Evolutionary conservation across 176 grass and related monocot species (phyloP).

Genomic region (Dendrocalamus sinicus): DNA sequence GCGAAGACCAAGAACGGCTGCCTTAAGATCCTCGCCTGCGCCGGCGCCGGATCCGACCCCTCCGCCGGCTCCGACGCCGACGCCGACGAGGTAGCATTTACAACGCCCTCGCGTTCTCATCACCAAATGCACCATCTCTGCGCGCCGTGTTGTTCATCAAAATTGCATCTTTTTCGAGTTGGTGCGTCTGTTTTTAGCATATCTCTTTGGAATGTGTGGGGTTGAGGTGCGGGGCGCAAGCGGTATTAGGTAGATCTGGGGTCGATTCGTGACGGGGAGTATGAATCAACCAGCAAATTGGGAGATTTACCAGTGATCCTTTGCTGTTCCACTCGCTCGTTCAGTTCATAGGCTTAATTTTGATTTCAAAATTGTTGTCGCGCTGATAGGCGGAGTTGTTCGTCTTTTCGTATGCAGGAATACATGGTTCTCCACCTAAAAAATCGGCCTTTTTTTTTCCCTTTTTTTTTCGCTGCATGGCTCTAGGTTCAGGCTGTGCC

Average conservation of each 20-base stretch:
- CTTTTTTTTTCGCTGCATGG: neutral
- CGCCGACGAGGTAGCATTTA: constrained; percentile 51
- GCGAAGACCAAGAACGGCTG: constrained; percentile 63
- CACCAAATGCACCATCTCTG: constrained; percentile 29
- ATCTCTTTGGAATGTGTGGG: constrained; percentile 40
- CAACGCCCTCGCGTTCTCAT: neutral
- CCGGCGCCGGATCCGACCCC: constrained; percentile 54
- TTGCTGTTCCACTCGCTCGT: neutral
- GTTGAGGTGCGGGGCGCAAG: neutral
- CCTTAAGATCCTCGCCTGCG: constrained; percentile 79
- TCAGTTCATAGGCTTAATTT: neutral
- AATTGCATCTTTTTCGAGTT: constrained; percentile 36
- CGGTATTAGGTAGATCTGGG: constrained; percentile 41
- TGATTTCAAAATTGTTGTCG: constrained; percentile 2
- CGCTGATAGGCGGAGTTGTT: neutral
- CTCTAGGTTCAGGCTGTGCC: constrained; percentile 11
- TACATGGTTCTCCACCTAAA: neutral
- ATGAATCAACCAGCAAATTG: neutral
- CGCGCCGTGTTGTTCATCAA: neutral
- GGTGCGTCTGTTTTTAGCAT: constrained; percentile 26
- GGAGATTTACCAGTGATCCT: neutral
- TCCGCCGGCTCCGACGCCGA: constrained; percentile 54
- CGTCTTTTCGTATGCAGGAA: constrained; percentile 1
- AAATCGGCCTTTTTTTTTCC: neutral
- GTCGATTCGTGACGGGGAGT: neutral